Base-by-base conservation (phyloP, 2,329 filamentous ascomycete genomes). In the Ploettnerulaceae sp. region DNA sequence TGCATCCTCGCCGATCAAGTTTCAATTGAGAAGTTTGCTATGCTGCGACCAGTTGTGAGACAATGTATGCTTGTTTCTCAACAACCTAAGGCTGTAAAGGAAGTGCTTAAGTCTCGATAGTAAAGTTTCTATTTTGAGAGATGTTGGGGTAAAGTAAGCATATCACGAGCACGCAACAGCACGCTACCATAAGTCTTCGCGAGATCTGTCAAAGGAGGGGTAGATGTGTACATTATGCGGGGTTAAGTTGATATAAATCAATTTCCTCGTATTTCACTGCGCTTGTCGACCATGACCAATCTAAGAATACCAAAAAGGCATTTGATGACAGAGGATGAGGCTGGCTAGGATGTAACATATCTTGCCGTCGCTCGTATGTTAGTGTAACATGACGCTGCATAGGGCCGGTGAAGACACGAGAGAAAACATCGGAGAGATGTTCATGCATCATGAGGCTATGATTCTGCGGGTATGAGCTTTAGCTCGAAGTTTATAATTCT, bases 241-340 rank as follows among this genome's bases (percentile, higher is more conserved):
- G 47, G 31, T 37, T n/a, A 29, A n/a, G n/a, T 21, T 21, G 25
- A 29, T 29, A 3, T 24, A 1, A 34, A 14, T 25, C 14, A 11
- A 42, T 20, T 41, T 45, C 28, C 36, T 45, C 29, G 34, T 49
- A 45, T 49, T 26, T 22, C 17, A n/a, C 4, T 34, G 18, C 6
- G 12, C 12, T 21, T 6, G 12, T 21, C n/a, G n/a, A 40, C 25
- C 37, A 40, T 6, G 22, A 8, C 21, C 31, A 20, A 29, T 31
- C 5, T 31, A 4, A 11, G 25, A 18, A 24, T 20, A 29, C 31
- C 17, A 8, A 29, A 21, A 20, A 31, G 31, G 21, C 21, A 11
- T 2, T 20, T 31, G 37, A 40, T 40, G 25, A 40, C 9, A 20
- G 37, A 40, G 37, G 24, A 14, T 39, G 24, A 18, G 18, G 34